Percentiles rank a stretch among this genome's conserved stretches.
Evolutionary conservation across 225 moss, liverwort and hornwort species (phyloP).

Genomic region (Ulota crispa): DNA sequence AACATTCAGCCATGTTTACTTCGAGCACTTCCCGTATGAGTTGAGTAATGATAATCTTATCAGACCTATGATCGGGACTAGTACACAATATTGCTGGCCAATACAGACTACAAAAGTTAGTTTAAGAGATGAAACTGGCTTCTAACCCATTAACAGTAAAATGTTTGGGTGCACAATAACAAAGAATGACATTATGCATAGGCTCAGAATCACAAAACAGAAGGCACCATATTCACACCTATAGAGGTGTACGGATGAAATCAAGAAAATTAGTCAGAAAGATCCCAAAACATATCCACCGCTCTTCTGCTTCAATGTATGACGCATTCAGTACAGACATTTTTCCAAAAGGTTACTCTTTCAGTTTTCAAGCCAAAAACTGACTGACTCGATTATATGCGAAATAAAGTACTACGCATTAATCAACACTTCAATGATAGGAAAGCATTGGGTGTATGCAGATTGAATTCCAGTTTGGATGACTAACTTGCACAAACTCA

Average conservation of each 20-base stretch:
- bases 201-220: conserved; percentile 13
- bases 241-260: conserved; percentile 8
- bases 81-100: conserved; percentile 1
- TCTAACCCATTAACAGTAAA: background rate
- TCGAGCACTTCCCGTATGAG: conserved; percentile 5
- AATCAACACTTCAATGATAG: conserved; percentile 12
- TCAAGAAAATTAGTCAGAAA: conserved; percentile 5
- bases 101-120: background rate
- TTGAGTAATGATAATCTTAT: background rate
- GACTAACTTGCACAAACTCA: conserved; percentile 88
- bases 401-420: background rate
- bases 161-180: background rate
- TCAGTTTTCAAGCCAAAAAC: background rate
- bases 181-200: conserved; percentile 15
- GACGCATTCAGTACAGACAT: conserved; percentile 1
- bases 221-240: conserved; percentile 7
- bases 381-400: background rate
- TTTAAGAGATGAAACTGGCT: conserved; percentile 13
- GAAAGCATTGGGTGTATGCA: conserved; percentile 1
- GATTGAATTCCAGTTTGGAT: conserved; percentile 17
- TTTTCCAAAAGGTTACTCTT: background rate
- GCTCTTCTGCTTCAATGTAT: conserved; percentile 8
- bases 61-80: conserved; percentile 3
- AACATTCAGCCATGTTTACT: conserved; percentile 5
- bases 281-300: background rate